Conservation (phyloP, 2,329 filamentous ascomycete species). For the Zalaria obscura region DNA sequence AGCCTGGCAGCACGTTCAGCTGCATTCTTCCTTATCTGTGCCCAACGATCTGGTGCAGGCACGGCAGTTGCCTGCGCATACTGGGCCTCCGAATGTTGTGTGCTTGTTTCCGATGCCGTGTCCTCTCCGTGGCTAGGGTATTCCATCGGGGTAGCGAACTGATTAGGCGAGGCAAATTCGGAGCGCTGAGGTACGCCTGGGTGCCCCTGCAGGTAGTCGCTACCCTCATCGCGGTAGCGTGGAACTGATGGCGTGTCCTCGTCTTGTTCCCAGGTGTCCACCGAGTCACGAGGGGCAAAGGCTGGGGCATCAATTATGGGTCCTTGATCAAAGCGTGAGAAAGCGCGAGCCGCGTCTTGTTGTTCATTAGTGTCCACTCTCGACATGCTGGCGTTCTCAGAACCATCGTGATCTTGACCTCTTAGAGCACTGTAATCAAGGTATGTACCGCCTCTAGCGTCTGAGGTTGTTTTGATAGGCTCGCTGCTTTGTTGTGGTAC, state of each 20-base stretch:
- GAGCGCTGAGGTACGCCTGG: not conserved
- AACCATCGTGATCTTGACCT: not conserved
- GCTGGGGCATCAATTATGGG: conserved; percentile 77
- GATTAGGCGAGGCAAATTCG: not conserved
- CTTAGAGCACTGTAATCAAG: too few relatives aligned
- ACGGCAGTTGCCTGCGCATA: conserved; percentile 21
- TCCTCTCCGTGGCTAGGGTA: conserved; percentile 9
- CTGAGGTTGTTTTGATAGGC: too few relatives aligned
- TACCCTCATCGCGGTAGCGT: not conserved
- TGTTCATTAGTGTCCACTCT: conserved; percentile 46
- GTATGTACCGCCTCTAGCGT: too few relatives aligned
- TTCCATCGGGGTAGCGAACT: not conserved
- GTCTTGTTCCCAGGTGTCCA: conserved; percentile 7
- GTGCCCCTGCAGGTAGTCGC: not conserved
- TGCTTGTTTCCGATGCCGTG: conserved; percentile 26
- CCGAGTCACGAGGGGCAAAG: conserved; percentile 46
- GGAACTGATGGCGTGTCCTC: conserved; percentile 1
- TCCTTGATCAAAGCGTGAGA: conserved; percentile 70
- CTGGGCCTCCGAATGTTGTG: conserved; percentile 16
- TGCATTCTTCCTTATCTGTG: conserved; percentile 89
- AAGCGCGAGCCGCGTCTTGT: conserved; percentile 45
- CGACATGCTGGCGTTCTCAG: conserved; percentile 26
- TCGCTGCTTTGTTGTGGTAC: too few relatives aligned
- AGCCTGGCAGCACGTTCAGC: conserved; percentile 60
- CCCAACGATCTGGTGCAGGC: conserved; percentile 61